Base-by-base conservation (phyloP, 345 rosid genomes). In the Trapa incisa region DNA sequence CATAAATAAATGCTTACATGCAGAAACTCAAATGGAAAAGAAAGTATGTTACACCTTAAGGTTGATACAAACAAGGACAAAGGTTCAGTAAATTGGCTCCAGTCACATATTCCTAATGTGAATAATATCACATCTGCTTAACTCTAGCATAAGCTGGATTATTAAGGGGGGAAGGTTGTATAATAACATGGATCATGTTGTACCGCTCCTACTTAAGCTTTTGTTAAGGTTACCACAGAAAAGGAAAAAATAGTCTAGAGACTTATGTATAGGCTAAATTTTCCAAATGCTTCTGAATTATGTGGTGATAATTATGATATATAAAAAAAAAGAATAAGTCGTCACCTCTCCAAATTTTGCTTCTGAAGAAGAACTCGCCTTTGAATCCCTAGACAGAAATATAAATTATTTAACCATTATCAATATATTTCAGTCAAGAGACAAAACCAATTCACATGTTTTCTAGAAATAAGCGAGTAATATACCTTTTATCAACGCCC, bases 271-370 rank as follows among this genome's bases (percentile, higher is more conserved):
- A 17, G 0, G 54, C 54, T 50, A 9, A 14, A 13, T 3, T 0
- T 50, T 50, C n/a, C 38, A 32, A 58, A 58, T 9, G 38, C 15
- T 58, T 8, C 16, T 10, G 33, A 3, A 32, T 2, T 58, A 9
- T 11, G 33, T 32, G 63, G 38, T 35, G 38, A 58, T 32, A 58
- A 8, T 29, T 15, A 8, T 38, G 17, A 12, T 37, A 68, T 43
- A 57, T 37, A 42, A 63, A 22, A 47, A 47, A 47, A 42, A 43
- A 47, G 68, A 75, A 61, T 43, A 65, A n/a, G 7, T 69, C 45
- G 69, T 78, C 71, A 74, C 99, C 97, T 94, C 99, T 73, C 99
- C 99, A 68, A 94, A 91, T 84, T 89, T 94, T 38, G 89, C 68
- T 69, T 91, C 96, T 37, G 89, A 77, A 66, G 91, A 80, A 70